Base-by-base conservation (phyloP, 2,329 filamentous ascomycete genomes). In the Pseudonectria foliicola region DNA sequence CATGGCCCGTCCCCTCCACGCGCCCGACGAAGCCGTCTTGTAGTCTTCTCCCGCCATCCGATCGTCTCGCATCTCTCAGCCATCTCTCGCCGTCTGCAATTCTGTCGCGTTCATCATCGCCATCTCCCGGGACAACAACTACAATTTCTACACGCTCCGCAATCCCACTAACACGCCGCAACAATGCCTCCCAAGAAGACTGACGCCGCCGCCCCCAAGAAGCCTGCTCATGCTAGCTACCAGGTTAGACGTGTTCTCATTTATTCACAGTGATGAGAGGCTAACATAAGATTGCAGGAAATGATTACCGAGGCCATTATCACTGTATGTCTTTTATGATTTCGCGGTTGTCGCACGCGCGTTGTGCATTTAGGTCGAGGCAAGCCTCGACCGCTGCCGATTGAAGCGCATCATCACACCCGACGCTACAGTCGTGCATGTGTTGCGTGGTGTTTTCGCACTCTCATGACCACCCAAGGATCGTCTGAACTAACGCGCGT, bases 271-370 rank as follows among this genome's bases (percentile, higher is more conserved):
- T 26, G 31, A 48, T 13, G 4, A 16, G n/a, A 34, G 23, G 46
- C 64, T 70, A 59, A 71, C 54, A 23, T 3, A 3, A n/a, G n/a
- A n/a, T 25, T 43, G 25, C 41, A 78, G 74, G 73, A 76, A 54
- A 78, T 78, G 74, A 78, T 78, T 55, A 74, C 67, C 34, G 73
- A 78, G 56, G 74, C 72, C 35, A 78, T 78, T 55, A 59, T 75
- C 55, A 66, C 69, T 61, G 74, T 78, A 77, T 59, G 67, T 70
- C 51, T 44, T 40, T 32, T 23, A 13, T 30, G 16, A 27, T 18
- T 13, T 33, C 27, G 15, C 13, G 21, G 42, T 46, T 44, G 44
- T 30, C 44, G 44, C 48, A 50, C 48, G 50, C 48, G 43, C 34
- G 37, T 38, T 39, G 33, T 30, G 29, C 37, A 40, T 35, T 27